These are phyloP conservation scores for Cordia subcordata DNA, from an alignment of 257 asterid genomes.

Conservation along the genomic window DNA sequence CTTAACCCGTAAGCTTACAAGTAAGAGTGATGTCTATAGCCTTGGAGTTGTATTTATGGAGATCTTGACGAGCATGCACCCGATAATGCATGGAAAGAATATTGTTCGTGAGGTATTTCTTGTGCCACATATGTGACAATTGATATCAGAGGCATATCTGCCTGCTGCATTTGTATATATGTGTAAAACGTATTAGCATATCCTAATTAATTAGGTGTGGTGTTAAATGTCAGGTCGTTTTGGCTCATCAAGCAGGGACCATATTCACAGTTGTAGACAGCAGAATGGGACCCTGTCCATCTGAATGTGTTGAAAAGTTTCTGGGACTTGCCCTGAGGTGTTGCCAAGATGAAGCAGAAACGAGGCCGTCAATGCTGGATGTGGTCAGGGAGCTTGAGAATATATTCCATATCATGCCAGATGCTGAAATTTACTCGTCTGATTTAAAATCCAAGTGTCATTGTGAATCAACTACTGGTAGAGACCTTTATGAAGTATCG, in stretches of 20 bases:
- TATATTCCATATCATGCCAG: conserved; percentile 41
- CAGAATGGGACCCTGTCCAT: conserved; percentile 67
- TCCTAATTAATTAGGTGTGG: too few species aligned
- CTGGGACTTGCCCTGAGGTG: conserved; percentile 61
- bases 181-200: too few species aligned
- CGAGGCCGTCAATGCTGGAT: conserved; percentile 64
- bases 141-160: too few species aligned
- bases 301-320: conserved; percentile 55
- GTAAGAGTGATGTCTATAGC: conserved; percentile 87
- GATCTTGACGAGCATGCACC: conserved; percentile 82
- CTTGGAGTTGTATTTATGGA: conserved; percentile 80
- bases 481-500: conserved; percentile 29
- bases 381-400: conserved; percentile 75
- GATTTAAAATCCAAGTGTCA: conserved; percentile 29
- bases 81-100: conserved; percentile 79
- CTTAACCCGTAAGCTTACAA: conserved; percentile 68
- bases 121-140: too few species aligned
- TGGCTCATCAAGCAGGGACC: conserved; percentile 55
- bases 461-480: conserved; percentile 17
- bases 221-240: conserved; percentile 45
- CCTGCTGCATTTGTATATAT: too few species aligned
- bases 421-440: conserved; percentile 21
- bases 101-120: conserved; percentile 71
- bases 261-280: conserved; percentile 64
- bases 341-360: conserved; percentile 63